Percentiles rank a stretch among this genome's conserved stretches.
Evolutionary conservation across 768 basidiomycete genomes (phyloP).

Genomic region (Rubroboletus pulcherrimus): DNA sequence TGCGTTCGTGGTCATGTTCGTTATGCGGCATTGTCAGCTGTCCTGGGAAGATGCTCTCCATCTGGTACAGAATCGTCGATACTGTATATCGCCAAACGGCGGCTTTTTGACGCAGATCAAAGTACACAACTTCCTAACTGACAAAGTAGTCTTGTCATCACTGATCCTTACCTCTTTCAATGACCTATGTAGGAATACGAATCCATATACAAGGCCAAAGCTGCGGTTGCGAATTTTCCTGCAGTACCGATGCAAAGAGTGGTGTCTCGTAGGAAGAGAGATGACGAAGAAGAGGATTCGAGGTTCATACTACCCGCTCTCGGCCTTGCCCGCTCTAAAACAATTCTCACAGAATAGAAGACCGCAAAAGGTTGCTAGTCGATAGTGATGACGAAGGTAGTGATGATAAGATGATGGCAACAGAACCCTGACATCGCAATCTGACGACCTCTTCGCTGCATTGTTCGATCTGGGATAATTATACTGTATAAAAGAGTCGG

Average conservation of each 20-base stretch:
- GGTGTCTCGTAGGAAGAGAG: constrained; percentile 61
- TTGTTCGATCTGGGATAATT: constrained; percentile 13
- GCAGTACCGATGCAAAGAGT: constrained; percentile 37
- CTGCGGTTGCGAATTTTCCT: constrained; percentile 63
- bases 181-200: constrained; percentile 70
- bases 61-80: constrained; percentile 84
- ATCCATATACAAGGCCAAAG: constrained; percentile 80
- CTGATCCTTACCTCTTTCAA: constrained; percentile 1
- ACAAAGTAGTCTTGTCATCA: background rate
- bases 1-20: constrained; percentile 89
- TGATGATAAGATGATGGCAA: constrained; percentile 36
- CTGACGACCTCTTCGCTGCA: background rate
- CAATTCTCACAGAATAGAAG: constrained; percentile 33
- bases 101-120: constrained; percentile 93
- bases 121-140: constrained; percentile 37
- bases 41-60: constrained; percentile 89
- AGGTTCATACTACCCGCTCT: constrained; percentile 25
- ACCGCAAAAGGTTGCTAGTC: constrained; percentile 42
- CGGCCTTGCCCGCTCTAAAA: background rate
- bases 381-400: constrained; percentile 29
- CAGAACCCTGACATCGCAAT: constrained; percentile 17
- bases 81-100: constrained; percentile 90
- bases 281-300: constrained; percentile 67
- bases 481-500: constrained; percentile 24
- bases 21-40: constrained; percentile 79